These are phyloP conservation scores for Leccinum longicurvipes DNA, from an alignment of 768 basidiomycete species.

Conservation along the genomic window DNA sequence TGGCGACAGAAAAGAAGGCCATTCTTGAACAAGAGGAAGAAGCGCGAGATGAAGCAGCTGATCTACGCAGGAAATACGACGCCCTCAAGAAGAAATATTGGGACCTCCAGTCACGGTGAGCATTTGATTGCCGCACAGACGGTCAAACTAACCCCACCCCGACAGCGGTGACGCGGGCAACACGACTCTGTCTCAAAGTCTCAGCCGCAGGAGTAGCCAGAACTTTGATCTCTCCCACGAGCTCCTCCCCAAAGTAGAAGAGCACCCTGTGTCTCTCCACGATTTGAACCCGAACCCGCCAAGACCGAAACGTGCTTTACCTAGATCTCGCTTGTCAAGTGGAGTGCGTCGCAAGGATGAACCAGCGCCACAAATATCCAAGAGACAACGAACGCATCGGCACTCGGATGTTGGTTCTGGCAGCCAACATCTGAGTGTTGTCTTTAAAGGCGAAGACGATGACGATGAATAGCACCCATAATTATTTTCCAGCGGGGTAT, in stretches of 20 bases:
- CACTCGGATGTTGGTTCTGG: conserved; percentile 16
- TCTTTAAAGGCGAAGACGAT: conserved; percentile 15
- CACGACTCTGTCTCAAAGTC: not conserved
- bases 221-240: conserved; percentile 10
- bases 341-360: conserved; percentile 5
- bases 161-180: conserved; percentile 7
- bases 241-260: conserved; percentile 23
- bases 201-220: conserved; percentile 9
- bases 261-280: conserved; percentile 14
- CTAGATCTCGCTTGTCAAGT: conserved; percentile 18
- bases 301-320: conserved; percentile 29
- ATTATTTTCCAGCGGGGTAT: not conserved
- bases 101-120: conserved; percentile 17
- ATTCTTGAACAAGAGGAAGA: conserved; percentile 31
- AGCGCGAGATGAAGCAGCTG: conserved; percentile 38
- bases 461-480: conserved; percentile 9
- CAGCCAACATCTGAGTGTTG: not conserved
- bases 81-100: conserved; percentile 26
- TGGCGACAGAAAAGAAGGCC: conserved; percentile 30
- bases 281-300: conserved; percentile 1
- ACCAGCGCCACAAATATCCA: conserved; percentile 4
- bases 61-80: conserved; percentile 35
- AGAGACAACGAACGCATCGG: conserved; percentile 26
- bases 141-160: not conserved
- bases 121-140: too few relatives aligned